phyloP scores from a whole-genome alignment of 2,329 filamentous ascomycete genomes.

The Elsinoe fawcettii region DNA sequence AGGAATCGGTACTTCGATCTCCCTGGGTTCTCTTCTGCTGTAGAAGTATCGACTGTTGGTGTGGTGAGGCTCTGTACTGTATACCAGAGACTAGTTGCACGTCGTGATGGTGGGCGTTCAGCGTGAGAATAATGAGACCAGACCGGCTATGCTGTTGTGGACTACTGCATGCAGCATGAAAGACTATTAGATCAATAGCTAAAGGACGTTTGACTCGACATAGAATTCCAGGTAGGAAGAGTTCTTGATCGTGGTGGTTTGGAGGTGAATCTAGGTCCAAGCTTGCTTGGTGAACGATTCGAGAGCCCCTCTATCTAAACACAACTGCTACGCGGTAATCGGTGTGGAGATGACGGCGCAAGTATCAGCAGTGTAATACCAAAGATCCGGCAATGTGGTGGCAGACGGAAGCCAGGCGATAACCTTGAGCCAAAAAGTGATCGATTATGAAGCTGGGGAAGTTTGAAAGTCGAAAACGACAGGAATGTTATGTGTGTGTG shows the following conservation, averaged over 20 bases:
- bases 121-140: not conserved
- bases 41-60: not conserved
- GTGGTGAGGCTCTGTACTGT: not conserved
- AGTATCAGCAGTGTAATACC: not conserved
- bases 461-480: not conserved
- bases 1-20: not conserved
- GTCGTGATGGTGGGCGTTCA: not conserved
- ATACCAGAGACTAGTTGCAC: not conserved
- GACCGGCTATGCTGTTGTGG: not conserved
- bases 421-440: slow-evolving; percentile 10
- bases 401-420: not conserved
- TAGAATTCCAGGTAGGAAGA: not conserved
- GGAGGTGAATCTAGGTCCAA: not conserved
- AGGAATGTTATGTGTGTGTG: slow-evolving; percentile 3
- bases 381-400: not conserved
- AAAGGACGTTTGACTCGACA: not conserved
- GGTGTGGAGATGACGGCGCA: not conserved
- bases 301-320: not conserved
- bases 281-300: not conserved
- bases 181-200: not conserved
- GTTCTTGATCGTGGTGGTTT: not conserved
- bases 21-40: no score
- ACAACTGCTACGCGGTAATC: not conserved
- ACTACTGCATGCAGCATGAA: not conserved
- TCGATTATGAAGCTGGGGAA: slow-evolving; percentile 2